Percentiles rank a stretch among this genome's conserved stretches.
Evolutionary conservation across 192 early-diverging fungal genomes (phyloP).

Genomic region (Dimargaris cristalligena): DNA sequence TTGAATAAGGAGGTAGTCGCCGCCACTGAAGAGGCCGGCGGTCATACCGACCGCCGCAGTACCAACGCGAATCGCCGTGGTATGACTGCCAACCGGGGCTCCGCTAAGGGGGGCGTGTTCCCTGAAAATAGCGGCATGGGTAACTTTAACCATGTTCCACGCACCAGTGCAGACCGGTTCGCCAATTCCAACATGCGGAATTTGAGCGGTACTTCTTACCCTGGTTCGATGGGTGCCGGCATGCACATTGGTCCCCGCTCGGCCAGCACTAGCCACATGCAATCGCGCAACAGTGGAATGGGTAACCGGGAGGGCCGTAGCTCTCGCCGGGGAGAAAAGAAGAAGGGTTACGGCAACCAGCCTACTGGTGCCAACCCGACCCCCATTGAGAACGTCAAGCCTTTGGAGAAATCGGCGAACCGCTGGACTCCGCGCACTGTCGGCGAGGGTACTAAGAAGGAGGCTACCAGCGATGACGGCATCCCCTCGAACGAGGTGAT

Average conservation of each 20-base stretch:
- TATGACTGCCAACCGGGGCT: conserved; percentile 21
- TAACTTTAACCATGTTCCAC: conserved; percentile 22
- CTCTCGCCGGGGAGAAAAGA: conserved; percentile 7
- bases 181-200: conserved; percentile 9
- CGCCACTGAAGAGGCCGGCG: conserved; percentile 27
- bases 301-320: conserved; percentile 9
- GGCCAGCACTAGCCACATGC: conserved; percentile 18
- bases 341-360: background rate
- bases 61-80: conserved; percentile 26
- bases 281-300: background rate
- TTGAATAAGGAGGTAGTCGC: conserved; percentile 29
- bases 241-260: conserved; percentile 26
- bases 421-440: conserved; percentile 56
- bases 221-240: conserved; percentile 20
- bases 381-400: conserved; percentile 41
- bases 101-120: conserved; percentile 16
- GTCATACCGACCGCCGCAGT: conserved; percentile 15
- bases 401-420: conserved; percentile 63
- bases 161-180: conserved; percentile 24
- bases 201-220: conserved; percentile 11
- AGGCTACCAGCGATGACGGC: conserved; percentile 25
- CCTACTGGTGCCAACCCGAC: background rate
- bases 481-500: conserved; percentile 34
- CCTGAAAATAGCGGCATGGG: conserved; percentile 24
- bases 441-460: conserved; percentile 28